Evolutionary conservation across 1,139 yeast species (phyloP).

Genomic region (Scheffersomyces insectosa): DNA sequence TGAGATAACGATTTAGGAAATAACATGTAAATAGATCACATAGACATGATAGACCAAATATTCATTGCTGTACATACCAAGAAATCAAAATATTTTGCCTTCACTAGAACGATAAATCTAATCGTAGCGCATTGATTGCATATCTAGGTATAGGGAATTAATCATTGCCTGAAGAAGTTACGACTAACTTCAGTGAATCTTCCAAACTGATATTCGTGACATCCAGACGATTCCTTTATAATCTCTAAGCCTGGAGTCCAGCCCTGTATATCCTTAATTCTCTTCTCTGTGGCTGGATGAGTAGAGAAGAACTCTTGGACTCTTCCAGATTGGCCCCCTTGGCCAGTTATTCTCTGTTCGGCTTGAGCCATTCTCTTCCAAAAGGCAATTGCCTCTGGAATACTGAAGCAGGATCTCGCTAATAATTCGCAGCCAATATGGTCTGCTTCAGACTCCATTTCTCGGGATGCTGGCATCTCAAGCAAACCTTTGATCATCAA

Average conservation of each 20-base stretch:
- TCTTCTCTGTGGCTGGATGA: constrained; percentile 80
- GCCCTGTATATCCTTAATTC: constrained; percentile 65
- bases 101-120: too few species aligned
- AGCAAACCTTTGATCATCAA: constrained; percentile 60
- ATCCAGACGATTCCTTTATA: constrained; percentile 36
- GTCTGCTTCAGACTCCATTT: constrained; percentile 96
- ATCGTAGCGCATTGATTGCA: not conserved
- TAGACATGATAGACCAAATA: too few species aligned
- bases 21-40: too few species aligned
- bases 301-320: constrained; percentile 73
- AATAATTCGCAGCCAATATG: constrained; percentile 88
- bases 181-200: constrained; percentile 18
- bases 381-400: constrained; percentile 66
- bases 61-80: too few species aligned
- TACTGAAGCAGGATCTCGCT: constrained; percentile 86
- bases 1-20: not conserved
- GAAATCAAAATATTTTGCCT: too few species aligned
- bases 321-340: constrained; percentile 18
- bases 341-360: constrained; percentile 40
- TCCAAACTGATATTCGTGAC: constrained; percentile 28
- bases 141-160: not conserved
- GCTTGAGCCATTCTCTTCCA: constrained; percentile 81
- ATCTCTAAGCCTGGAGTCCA: constrained; percentile 74
- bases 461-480: constrained; percentile 82
- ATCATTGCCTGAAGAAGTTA: constrained; percentile 18